Conservation (phyloP, 2,329 filamentous ascomycete genomes). For the Fusarium sp. region DNA sequence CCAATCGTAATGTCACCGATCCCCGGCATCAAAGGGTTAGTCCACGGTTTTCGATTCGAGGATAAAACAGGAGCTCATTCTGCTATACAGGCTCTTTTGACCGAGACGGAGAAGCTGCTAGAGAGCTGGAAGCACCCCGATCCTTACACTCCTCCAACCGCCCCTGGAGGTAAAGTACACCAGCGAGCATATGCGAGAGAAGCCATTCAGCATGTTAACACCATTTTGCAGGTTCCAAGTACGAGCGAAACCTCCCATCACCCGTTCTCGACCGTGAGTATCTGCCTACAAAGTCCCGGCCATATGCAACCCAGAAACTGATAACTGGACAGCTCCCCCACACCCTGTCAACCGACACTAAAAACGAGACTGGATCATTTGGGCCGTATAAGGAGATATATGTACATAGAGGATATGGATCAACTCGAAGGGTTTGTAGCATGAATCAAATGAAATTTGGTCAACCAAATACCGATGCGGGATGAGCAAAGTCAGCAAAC, state of each 20-base stretch:
- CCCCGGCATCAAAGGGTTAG: slow-evolving; percentile 86
- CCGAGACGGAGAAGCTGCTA: slow-evolving; percentile 87
- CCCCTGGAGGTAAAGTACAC: slow-evolving; percentile 80
- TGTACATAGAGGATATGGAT: slow-evolving; percentile 40
- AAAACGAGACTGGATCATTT: slow-evolving; percentile 19
- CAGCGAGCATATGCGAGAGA: background rate
- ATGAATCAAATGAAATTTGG: slow-evolving; percentile 31
- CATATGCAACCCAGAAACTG: slow-evolving; percentile 8
- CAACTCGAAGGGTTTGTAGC: slow-evolving; percentile 12
- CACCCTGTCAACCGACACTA: slow-evolving; percentile 44
- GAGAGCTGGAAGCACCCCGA: slow-evolving; percentile 98
- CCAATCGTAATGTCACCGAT: slow-evolving; percentile 86
- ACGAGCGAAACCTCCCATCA: slow-evolving; percentile 88
- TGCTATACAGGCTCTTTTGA: slow-evolving; percentile 75
- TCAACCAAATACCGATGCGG: background rate
- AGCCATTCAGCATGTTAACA: slow-evolving; percentile 17
- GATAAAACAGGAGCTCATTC: slow-evolving; percentile 9
- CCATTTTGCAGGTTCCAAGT: slow-evolving; percentile 80
- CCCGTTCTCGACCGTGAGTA: slow-evolving; percentile 82
- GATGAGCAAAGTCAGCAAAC: background rate
- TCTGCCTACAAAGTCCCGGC: slow-evolving; percentile 39
- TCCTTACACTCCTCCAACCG: slow-evolving; percentile 88
- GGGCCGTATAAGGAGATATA: slow-evolving; percentile 15
- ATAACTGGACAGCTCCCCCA: slow-evolving; percentile 45
- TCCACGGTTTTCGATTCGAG: background rate